Percentiles rank a stretch among this genome's conserved stretches.
Conservation (phyloP, 2,329 filamentous ascomycete genomes). For the Aureobasidium subglaciale region DNA sequence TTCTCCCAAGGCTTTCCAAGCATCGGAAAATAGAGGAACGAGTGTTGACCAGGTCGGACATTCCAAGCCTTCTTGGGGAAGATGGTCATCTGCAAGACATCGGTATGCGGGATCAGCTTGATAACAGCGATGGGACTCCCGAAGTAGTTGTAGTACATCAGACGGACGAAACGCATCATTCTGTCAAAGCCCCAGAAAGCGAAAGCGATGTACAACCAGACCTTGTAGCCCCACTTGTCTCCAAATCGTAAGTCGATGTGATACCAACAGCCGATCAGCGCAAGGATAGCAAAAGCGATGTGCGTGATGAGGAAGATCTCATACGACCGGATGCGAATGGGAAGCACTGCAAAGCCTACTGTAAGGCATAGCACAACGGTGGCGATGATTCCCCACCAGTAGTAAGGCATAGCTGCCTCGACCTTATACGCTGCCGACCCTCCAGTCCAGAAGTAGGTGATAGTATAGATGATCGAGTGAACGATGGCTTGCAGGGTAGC, state of each 20-base stretch:
- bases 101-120: constrained; percentile 26
- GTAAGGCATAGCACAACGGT: constrained; percentile 30
- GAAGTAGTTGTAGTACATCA: constrained; percentile 26
- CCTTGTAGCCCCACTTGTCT: constrained; percentile 40
- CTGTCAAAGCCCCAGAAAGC: constrained; percentile 44
- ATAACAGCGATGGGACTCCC: constrained; percentile 34
- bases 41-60: constrained; percentile 30
- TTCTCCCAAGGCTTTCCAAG: constrained; percentile 43
- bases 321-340: constrained; percentile 34
- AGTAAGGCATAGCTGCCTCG: constrained; percentile 27
- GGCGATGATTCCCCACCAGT: constrained; percentile 41
- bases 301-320: constrained; percentile 42
- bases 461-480: constrained; percentile 40
- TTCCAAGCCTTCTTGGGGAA: constrained; percentile 34
- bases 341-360: constrained; percentile 29
- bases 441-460: constrained; percentile 24
- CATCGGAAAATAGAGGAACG: constrained; percentile 46
- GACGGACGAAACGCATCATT: constrained; percentile 33
- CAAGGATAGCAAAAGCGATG: constrained; percentile 35
- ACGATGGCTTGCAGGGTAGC: constrained; percentile 40
- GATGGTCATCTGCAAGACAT: constrained; percentile 34
- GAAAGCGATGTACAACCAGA: constrained; percentile 39
- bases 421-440: constrained; percentile 21
- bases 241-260: constrained; percentile 35
- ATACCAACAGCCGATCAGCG: constrained; percentile 38